Percentiles rank a stretch among this genome's conserved stretches.
Conservation (phyloP, 257 asterid species). For the Ocimum tenuiflorum region DNA sequence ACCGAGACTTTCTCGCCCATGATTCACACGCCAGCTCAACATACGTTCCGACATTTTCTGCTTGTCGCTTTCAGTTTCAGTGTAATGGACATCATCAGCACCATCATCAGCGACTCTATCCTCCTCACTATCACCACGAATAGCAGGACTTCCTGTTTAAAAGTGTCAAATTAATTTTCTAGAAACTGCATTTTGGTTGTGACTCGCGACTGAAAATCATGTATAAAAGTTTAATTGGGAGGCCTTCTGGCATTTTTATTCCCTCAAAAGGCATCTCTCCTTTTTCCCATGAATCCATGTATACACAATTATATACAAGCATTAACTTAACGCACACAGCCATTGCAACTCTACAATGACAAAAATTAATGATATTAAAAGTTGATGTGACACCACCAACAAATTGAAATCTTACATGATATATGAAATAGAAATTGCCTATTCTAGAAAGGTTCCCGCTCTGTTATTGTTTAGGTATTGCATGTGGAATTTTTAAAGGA, state of each 20-base stretch:
- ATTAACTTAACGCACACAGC: too few species aligned
- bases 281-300: too few species aligned
- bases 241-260: not conserved
- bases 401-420: too few species aligned
- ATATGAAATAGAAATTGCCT: too few species aligned
- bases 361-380: too few species aligned
- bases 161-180: conserved; percentile 7
- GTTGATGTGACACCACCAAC: too few species aligned
- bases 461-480: too few species aligned
- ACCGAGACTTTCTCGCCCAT: conserved; percentile 61
- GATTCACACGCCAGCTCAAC: conserved; percentile 91
- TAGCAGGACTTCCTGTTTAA: conserved; percentile 81
- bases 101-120: conserved; percentile 52
- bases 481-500: too few species aligned
- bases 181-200: conserved; percentile 17
- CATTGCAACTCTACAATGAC: too few species aligned
- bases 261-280: not conserved
- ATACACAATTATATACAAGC: too few species aligned
- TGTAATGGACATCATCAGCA: conserved; percentile 43
- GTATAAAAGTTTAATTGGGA: not conserved
- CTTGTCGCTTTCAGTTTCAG: conserved; percentile 58
- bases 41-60: conserved; percentile 81
- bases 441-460: too few species aligned
- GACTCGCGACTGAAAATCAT: not conserved
- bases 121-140: conserved; percentile 69